Base-by-base conservation (phyloP, 2,329 filamentous ascomycete species). In the Coniella lustricola region DNA sequence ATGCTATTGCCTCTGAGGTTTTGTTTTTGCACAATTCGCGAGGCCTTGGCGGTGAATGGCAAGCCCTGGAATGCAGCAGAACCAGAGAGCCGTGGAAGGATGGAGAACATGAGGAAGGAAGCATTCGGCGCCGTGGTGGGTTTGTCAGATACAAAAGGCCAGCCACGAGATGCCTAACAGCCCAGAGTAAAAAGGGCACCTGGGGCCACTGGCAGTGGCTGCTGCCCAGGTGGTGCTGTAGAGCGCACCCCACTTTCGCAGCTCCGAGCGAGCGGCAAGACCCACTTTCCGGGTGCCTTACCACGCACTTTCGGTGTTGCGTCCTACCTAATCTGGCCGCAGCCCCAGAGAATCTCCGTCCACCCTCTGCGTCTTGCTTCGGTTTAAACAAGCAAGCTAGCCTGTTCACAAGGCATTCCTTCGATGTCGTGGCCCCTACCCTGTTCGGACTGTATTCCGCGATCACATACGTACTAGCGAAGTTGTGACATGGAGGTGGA, bases 281-380 rank as follows among this genome's bases (percentile, higher is more conserved):
- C 21, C 38, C 38, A 41, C 38, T 25, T 29, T 25, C n/a, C 16
- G 7, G 17, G 38, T 41, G 10, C 22, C 8, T 31, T 17, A 18
- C 17, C 5, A 29, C 25, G 25, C 10, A 10, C 25, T 29, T 10
- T 29, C 25, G n/a, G n/a, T n/a, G n/a, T n/a, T 29, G 25, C 25
- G 41, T 52, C 50, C 46, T 49, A 48, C 46, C 44, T 44, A 36
- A 49, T 52, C 21, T 35, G 46, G 46, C n/a, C 34, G 7, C 10
- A 21, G n/a, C 42, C 42, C 32, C 22, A 44, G 18, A 44, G 13
- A 20, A 35, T 25, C 32, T 25, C 32, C 18, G 18, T 36, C 31
- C 41, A 18, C 17, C 13, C 18, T 18, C 29, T 32, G 20, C 42
- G 42, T 44, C 25, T 36, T 44, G 42, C 42, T 36, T 44, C 32